Percentiles rank a stretch among this genome's conserved stretches.
Evolutionary conservation across 345 rosid genomes (phyloP).

Genomic region (Brassica rapa): DNA sequence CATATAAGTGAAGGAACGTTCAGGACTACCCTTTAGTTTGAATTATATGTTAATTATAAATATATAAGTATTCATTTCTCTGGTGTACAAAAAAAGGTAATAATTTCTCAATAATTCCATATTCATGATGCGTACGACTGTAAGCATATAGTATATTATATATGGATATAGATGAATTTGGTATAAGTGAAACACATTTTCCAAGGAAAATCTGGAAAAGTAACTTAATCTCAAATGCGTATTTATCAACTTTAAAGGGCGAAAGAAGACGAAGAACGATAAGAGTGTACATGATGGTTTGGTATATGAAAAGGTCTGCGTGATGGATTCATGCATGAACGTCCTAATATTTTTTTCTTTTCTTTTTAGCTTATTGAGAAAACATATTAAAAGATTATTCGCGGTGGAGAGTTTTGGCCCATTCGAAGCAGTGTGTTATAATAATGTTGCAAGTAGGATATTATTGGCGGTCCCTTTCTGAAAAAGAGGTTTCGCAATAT

Average conservation of each 20-base stretch:
- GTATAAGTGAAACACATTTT: not conserved
- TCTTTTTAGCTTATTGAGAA: constrained; percentile 5
- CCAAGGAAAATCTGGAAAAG: constrained; percentile 3
- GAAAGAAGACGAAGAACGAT: constrained; percentile 34
- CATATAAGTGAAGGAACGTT: not conserved
- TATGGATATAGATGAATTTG: too few relatives aligned
- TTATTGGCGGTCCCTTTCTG: constrained; percentile 37
- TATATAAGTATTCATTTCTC: too few relatives aligned
- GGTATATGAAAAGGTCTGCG: constrained; percentile 24
- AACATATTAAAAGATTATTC: not conserved
- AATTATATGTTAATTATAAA: too few relatives aligned
- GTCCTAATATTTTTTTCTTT: not conserved
- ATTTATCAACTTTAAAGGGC: constrained; percentile 15
- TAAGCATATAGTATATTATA: too few relatives aligned
- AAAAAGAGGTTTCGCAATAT: constrained; percentile 28
- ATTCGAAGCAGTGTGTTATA: constrained; percentile 37
- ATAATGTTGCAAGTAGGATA: constrained; percentile 35
- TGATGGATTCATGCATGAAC: constrained; percentile 41
- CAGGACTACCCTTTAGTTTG: not conserved
- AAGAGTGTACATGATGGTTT: constrained; percentile 36
- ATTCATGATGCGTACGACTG: too few relatives aligned
- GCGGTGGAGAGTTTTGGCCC: constrained; percentile 39
- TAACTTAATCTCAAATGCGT: not conserved
- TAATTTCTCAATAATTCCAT: too few relatives aligned
- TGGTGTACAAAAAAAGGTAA: too few relatives aligned